Base-by-base conservation (phyloP, 352 stramenopile genomes). In the Phytophthora capsici region DNA sequence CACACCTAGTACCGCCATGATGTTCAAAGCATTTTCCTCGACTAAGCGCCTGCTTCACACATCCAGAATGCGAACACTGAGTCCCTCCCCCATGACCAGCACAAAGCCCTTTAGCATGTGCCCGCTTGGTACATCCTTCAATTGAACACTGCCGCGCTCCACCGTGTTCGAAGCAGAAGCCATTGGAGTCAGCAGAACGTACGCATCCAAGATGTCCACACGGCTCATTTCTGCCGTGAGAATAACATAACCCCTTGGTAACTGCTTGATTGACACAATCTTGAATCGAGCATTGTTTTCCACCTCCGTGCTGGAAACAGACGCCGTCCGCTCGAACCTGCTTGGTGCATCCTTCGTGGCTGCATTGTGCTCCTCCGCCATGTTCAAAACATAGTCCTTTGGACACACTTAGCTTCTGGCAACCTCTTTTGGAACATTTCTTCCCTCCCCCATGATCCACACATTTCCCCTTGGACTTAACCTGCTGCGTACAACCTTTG, bases 111-210 rank as follows among this genome's bases (percentile, higher is more conserved):
- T 79, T 85, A 49, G 75, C 83, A 46, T 91, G 84, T 6, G 78
- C 72, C 9, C 69, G 69, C 53, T 86, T 86, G 10, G 73, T 66
- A 52, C 80, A 89, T 5, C 60, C 69, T 14, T 81, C 75, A 0
- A 88, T 52, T 14, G 82, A 74, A 51, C 84, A 94, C 50, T 82
- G 77, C 38, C 79, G 73, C 2, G 80, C 77, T 22, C 85, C 85
- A 9, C 85, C 85, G 20, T 94, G 85, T 4, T 77, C 77, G 36
- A 90, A 90, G 69, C 84, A 94, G 26, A 91, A 78, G 4, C 82
- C 86, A 51, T 77, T 73, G 5, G 75, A 69, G 14, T 85, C 54
- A 38, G 45, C 45, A 20, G 14, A 6, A 25, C 45, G 13, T 23
- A 38, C n/a, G 38, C 45, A 52, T 20, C 45, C 45, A n/a, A 25